Conservation (phyloP, 2,329 filamentous ascomycete genomes). For the Alternaria viburni region DNA sequence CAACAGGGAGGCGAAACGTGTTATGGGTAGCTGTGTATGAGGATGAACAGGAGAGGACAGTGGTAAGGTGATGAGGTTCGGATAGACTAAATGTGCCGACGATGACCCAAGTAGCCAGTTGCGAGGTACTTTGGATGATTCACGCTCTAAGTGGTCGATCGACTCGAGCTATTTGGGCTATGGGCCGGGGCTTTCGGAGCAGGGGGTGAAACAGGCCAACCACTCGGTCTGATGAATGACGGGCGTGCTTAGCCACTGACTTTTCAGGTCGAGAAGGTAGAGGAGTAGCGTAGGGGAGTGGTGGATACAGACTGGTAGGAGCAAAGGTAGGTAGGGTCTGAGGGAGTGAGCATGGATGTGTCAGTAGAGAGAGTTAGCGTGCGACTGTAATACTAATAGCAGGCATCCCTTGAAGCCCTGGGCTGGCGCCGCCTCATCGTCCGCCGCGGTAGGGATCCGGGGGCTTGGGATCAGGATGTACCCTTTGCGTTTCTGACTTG, state of each 20-base stretch:
- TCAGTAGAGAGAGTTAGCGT: conserved; percentile 42
- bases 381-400: conserved; percentile 41
- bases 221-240: conserved; percentile 42
- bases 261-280: conserved; percentile 34
- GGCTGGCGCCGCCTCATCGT: conserved; percentile 38
- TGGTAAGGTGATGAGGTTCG: conserved; percentile 37
- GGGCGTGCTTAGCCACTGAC: conserved; percentile 46
- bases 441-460: conserved; percentile 43
- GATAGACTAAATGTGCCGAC: conserved; percentile 43
- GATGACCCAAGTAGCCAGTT: conserved; percentile 42
- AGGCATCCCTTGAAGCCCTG: conserved; percentile 36
- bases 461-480: conserved; percentile 41
- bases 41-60: conserved; percentile 31
- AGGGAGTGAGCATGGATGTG: conserved; percentile 39
- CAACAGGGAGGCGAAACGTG: conserved; percentile 25
- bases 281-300: conserved; percentile 35
- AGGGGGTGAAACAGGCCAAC: conserved; percentile 49
- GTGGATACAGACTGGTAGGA: conserved; percentile 40
- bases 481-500: conserved; percentile 40
- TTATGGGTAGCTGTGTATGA: conserved; percentile 28
- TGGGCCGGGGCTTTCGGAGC: conserved; percentile 33
- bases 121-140: conserved; percentile 38
- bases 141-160: conserved; percentile 46
- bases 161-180: conserved; percentile 46
- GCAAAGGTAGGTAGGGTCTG: conserved; percentile 36